phyloP scores from a whole-genome alignment of 2,329 filamentous ascomycete genomes.

The Colletotrichum falcatum region DNA sequence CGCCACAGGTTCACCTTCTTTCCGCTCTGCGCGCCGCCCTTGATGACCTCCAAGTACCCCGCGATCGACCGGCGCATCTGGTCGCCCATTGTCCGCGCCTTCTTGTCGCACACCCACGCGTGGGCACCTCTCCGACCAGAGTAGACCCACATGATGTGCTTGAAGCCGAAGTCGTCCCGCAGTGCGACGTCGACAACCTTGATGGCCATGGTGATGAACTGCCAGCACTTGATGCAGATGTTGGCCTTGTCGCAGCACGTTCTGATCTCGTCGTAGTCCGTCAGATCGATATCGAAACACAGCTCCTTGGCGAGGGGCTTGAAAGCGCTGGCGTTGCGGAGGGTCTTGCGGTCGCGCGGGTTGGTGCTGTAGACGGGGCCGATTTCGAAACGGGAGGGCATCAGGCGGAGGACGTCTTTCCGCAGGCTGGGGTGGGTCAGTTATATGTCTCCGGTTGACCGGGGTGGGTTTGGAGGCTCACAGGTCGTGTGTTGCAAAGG shows the following conservation, averaged over 20 bases:
- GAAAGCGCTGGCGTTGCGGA: conserved; percentile 85
- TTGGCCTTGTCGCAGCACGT: conserved; percentile 95
- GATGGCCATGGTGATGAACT: conserved; percentile 97
- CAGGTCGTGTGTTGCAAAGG: conserved; percentile 66
- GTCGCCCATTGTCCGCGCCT: conserved; percentile 86
- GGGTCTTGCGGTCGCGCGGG: conserved; percentile 89
- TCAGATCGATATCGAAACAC: conserved; percentile 99
- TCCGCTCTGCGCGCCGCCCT: conserved; percentile 84
- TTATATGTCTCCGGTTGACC: not conserved
- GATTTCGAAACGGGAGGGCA: conserved; percentile 96
- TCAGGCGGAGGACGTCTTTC: conserved; percentile 88
- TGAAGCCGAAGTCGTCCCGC: conserved; percentile 94
- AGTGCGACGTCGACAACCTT: conserved; percentile 90
- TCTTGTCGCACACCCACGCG: conserved; percentile 97
- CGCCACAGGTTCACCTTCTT: conserved; percentile 88
- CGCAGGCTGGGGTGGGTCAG: conserved; percentile 69
- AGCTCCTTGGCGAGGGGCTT: conserved; percentile 91
- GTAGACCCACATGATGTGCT: conserved; percentile 98
- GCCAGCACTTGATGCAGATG: conserved; percentile 95
- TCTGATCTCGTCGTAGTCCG: conserved; percentile 96
- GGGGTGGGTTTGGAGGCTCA: conserved; percentile 45
- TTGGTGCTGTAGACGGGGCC: conserved; percentile 97
- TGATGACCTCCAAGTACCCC: conserved; percentile 90
- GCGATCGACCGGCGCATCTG: conserved; percentile 86
- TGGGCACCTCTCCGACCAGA: conserved; percentile 96